These are phyloP conservation scores for Drechslerella dactyloides DNA, from an alignment of 2,329 filamentous ascomycete species.

Conservation along the genomic window DNA sequence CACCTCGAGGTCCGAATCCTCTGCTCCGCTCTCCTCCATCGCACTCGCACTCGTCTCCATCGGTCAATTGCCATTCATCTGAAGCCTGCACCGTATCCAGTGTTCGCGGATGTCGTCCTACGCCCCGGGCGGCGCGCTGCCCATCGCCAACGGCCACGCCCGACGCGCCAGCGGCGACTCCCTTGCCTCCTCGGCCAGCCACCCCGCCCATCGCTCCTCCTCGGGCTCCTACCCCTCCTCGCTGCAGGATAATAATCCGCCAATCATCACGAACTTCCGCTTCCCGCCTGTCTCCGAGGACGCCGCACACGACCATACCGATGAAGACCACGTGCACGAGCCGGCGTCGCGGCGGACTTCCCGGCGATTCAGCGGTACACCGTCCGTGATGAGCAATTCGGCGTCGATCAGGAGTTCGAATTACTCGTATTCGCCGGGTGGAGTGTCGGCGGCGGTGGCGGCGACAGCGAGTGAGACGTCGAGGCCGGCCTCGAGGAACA, in stretches of 20 bases:
- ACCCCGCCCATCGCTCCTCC: constrained; percentile 9
- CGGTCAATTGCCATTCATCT: not conserved
- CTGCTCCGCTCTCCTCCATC: no score
- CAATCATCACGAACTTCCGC: constrained; percentile 48
- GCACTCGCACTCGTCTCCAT: not conserved
- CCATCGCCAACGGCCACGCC: constrained; percentile 1
- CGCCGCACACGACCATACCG: constrained; percentile 45
- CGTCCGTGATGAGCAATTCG: no score
- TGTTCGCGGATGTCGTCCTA: constrained; percentile 2
- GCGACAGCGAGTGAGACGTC: constrained; percentile 15
- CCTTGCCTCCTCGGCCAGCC: constrained; percentile 16
- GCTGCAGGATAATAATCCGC: constrained; percentile 5
- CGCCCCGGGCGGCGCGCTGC: constrained; percentile 3
- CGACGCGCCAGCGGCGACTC: constrained; percentile 11
- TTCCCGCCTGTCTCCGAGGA: constrained; percentile 39
- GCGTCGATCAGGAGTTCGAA: constrained; percentile 13
- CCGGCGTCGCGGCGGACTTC: constrained; percentile 23
- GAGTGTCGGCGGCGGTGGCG: constrained; percentile 31
- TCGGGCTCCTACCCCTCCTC: not conserved
- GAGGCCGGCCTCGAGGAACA: constrained; percentile 30
- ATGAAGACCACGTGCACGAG: constrained; percentile 44
- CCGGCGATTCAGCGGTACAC: constrained; percentile 31
- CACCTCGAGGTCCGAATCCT: no score
- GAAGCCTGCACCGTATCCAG: not conserved
- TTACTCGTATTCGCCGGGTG: constrained; percentile 27